Evolutionary conservation across 192 early-diverging fungal species (phyloP).

Genomic region (Coemansia sp.): DNA sequence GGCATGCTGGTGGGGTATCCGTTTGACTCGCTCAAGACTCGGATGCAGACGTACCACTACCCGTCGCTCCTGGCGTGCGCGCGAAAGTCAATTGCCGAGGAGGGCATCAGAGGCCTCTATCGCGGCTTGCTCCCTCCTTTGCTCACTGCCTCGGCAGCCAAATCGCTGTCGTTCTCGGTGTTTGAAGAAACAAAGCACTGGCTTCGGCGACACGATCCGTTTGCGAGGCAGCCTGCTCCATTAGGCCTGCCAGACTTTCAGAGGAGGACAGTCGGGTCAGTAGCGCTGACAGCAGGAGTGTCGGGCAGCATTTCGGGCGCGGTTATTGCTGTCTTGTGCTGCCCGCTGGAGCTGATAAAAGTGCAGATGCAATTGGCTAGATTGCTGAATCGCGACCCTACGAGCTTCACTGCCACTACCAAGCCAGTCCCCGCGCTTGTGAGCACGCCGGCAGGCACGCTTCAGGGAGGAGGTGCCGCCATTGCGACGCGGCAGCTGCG

Average conservation of each 20-base stretch:
- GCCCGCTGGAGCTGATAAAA: slow-evolving; percentile 80
- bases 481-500: slow-evolving; percentile 2
- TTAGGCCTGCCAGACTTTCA: slow-evolving; percentile 41
- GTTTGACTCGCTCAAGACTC: slow-evolving; percentile 96
- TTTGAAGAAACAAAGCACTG: slow-evolving; percentile 76
- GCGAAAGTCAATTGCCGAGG: slow-evolving; percentile 71
- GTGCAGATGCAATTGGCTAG: slow-evolving; percentile 74
- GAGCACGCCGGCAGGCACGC: neutral
- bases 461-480: slow-evolving; percentile 1
- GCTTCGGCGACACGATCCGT: slow-evolving; percentile 43
- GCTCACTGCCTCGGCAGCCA: slow-evolving; percentile 82
- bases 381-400: slow-evolving; percentile 44
- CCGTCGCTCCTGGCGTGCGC: slow-evolving; percentile 78
- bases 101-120: slow-evolving; percentile 87
- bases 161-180: slow-evolving; percentile 89
- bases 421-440: slow-evolving; percentile 22
- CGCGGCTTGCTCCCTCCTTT: slow-evolving; percentile 84
- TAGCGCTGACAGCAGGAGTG: slow-evolving; percentile 52
- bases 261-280: slow-evolving; percentile 47
- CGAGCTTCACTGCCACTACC: neutral
- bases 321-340: slow-evolving; percentile 69
- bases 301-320: slow-evolving; percentile 67
- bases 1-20: slow-evolving; percentile 75
- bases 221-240: neutral
- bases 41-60: slow-evolving; percentile 95